Base-by-base conservation (phyloP, 306 rosid species). In the Sechiopsis laciniata region DNA sequence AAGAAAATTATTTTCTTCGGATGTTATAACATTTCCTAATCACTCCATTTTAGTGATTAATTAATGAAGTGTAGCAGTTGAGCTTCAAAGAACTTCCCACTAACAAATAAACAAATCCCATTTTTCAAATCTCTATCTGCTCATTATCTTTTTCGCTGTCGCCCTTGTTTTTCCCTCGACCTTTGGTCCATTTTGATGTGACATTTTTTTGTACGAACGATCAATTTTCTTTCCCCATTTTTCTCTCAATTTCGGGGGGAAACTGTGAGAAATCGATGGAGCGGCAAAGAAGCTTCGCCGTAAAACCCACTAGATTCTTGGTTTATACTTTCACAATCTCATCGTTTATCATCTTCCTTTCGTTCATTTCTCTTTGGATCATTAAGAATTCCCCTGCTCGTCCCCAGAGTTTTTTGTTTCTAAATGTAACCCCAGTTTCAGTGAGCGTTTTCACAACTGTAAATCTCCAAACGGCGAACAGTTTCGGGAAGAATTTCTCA, bases 241-340 rank as follows among this genome's bases (percentile, higher is more conserved):
- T 10, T 55, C 61, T 26, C 17, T 7, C 60, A 17, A 8, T 40
- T 26, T 60, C 2, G 66, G 29, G 66, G 66, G 42, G 35, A 7
- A 26, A 60, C 24, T 63, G 10, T 40, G 26, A 1, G 48, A 59
- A 46, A 26, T 35, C 15, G 8, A 85, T 93, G 98, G 97, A 90
- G 79, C 88, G 86, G 63, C 97, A 87, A 71, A 84, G 83, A 82
- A 94, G 96, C 80, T 89, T 90, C 81, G 80, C 89, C 70, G 62
- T 90, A 61, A 90, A 89, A 79, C 92, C 96, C 87, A 84, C 88
- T 1, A 86, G 92, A 79, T 82, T 87, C 55, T 46, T 91, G 74
- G 84, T 94, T 0, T 88, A 86, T 57, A 82, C 90, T 2, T 90
- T 89, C 71, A 85, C 87, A 45, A 84, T 94, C 72, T 81, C 79